Percentiles rank a stretch among this genome's conserved stretches.
phyloP scores from a whole-genome alignment of 2,329 filamentous ascomycete genomes.

The Cladosporium sp. region DNA sequence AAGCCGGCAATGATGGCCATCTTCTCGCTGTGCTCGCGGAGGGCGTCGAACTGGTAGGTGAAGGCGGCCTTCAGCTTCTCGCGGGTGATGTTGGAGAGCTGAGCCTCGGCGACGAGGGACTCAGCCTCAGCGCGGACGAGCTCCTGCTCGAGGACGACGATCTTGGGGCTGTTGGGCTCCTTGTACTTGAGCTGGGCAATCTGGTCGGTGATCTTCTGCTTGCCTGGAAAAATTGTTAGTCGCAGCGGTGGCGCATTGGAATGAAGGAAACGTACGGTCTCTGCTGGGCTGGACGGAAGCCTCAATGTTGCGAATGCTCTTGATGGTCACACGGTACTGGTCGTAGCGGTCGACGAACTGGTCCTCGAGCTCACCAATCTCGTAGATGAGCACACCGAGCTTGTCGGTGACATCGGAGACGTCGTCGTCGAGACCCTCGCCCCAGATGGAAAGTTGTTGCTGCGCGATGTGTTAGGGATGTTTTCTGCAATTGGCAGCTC shows the following conservation, averaged over 20 bases:
- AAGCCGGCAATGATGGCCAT: slow-evolving; percentile 95
- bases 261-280: slow-evolving; percentile 63
- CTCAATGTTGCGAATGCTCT: slow-evolving; percentile 98
- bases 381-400: slow-evolving; percentile 93
- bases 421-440: slow-evolving; percentile 90
- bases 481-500: neutral
- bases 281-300: slow-evolving; percentile 95
- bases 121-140: slow-evolving; percentile 97
- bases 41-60: slow-evolving; percentile 94
- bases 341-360: slow-evolving; percentile 98
- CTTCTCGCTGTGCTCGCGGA: slow-evolving; percentile 97
- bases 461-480: slow-evolving; percentile 32
- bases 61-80: slow-evolving; percentile 99
- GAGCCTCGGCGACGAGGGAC: slow-evolving; percentile 95
- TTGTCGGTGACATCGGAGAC: slow-evolving; percentile 99
- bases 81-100: slow-evolving; percentile 97
- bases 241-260: neutral
- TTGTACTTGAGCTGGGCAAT: slow-evolving; percentile 99
- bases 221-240: slow-evolving; percentile 53
- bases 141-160: slow-evolving; percentile 96
- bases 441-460: slow-evolving; percentile 99
- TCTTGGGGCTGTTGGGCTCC: slow-evolving; percentile 95
- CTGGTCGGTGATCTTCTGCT: slow-evolving; percentile 98
- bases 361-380: slow-evolving; percentile 96
- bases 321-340: slow-evolving; percentile 98